Evolutionary conservation across 1,284 basidiomycete genomes (phyloP), one percentile per base, ranked within the genome.

Genomic region (Trichosporon coremiiforme): DNA sequence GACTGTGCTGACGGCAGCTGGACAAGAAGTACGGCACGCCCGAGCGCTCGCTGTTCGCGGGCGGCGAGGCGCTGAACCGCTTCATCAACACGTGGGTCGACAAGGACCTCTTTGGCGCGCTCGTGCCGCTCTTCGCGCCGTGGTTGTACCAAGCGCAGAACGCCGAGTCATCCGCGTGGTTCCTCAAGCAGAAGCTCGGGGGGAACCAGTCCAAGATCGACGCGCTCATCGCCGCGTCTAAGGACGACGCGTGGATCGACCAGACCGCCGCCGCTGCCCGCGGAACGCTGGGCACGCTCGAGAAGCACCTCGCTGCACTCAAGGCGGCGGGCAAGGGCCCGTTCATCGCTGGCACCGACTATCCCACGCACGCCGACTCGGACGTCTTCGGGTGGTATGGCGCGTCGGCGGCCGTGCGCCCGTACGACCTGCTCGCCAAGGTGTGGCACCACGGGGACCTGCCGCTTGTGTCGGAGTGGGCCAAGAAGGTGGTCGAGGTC

Each of bases 1-100:
- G 22, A 53, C 10, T 13, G 4, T 2, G 4, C 62, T 65, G 33
- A 67, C 67, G n/a, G 31, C 66, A 80, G 77, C 77, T 78, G 33
- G 75, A 80, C 45, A 60, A 66, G 2, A 71, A 75, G 53, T 72
- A 78, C 66, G 75, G 70, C 53, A 71, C 69, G 4, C 31, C 67
- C 8, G 73, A 72, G n/a, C 75, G 75, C 67, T 72, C 74, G 20
- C 70, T 79, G 15, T 77, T 80, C 66, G 71, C 73, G 15, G 75
- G 20, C 10, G 68, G 73, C 12, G 74, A 72, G 66, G 67, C 68
- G 17, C 71, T 76, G 65, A 74, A 73, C 57, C 76, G 75, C 64
- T 77, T 77, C 68, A 62, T 77, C 55, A 71, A 75, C 47, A 63
- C 68, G 9, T 79, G 77, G 77, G 73, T 70, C 57, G 71, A 76